These are phyloP conservation scores for Climacium dendroides DNA, from an alignment of 225 moss, liverwort and hornwort genomes.

Conservation along the genomic window DNA sequence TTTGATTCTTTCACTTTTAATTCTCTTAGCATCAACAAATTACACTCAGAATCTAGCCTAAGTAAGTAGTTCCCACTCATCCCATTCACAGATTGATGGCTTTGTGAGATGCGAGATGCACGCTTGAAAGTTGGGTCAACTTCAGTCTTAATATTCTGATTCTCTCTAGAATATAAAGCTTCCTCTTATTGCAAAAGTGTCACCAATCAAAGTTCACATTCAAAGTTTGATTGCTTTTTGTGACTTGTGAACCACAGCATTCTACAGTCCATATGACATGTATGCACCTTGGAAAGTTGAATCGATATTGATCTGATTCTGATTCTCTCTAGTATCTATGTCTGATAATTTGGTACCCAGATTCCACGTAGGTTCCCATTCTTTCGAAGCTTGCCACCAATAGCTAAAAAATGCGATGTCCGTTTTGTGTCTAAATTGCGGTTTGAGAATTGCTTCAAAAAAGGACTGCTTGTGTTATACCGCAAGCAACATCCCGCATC, in stretches of 20 bases:
- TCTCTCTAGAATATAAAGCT: background rate
- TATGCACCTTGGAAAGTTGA: background rate
- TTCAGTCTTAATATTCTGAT: background rate
- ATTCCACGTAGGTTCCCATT: background rate
- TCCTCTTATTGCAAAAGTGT: background rate
- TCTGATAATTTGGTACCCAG: background rate
- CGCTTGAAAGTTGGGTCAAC: background rate
- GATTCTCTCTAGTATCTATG: background rate
- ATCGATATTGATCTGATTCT: background rate
- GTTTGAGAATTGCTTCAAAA: background rate
- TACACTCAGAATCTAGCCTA: background rate
- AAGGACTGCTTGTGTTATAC: background rate
- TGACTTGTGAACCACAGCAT: background rate
- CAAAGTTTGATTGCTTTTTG: background rate
- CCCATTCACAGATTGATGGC: background rate
- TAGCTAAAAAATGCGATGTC: background rate
- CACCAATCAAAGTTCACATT: background rate
- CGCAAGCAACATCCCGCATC: background rate
- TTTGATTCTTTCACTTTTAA: background rate
- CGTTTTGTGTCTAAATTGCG: background rate
- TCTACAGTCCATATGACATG: no score
- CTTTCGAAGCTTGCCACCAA: background rate
- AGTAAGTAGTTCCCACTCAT: background rate
- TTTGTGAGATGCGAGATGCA: background rate
- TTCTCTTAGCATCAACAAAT: background rate